phyloP scores from a whole-genome alignment of 2,329 filamentous ascomycete species.

The Hymenoscyphus linearis region DNA sequence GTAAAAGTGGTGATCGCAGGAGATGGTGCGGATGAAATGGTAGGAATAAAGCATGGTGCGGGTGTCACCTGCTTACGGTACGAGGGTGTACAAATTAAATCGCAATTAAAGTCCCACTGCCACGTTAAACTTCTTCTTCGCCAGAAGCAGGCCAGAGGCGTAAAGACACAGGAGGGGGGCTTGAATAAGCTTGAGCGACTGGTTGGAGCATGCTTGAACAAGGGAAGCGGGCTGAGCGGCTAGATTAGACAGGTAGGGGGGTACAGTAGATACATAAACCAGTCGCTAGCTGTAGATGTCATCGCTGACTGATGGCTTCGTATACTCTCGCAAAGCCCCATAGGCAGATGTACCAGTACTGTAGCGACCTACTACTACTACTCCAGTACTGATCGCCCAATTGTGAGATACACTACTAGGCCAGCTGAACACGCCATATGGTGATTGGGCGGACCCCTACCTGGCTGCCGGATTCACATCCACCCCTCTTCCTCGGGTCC shows the following conservation, averaged over 20 bases:
- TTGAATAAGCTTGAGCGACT: background rate
- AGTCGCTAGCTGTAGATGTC: background rate
- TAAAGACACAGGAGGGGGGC: background rate
- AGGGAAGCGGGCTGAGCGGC: background rate
- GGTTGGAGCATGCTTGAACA: background rate
- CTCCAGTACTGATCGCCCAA: background rate
- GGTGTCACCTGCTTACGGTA: constrained; percentile 6
- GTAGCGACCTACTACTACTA: too few species aligned
- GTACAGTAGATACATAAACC: background rate
- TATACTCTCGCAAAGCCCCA: background rate
- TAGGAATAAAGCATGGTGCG: constrained; percentile 4
- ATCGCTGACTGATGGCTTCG: background rate
- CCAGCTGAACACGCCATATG: background rate
- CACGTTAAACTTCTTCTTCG: background rate
- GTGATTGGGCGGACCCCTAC: background rate
- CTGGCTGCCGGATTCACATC: background rate
- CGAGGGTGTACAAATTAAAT: constrained; percentile 8
- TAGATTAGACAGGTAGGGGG: background rate
- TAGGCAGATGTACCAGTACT: too few species aligned
- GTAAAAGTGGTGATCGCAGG: constrained; percentile 6
- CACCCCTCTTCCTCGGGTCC: background rate
- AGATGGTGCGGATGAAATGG: constrained; percentile 3
- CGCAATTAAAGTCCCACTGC: background rate
- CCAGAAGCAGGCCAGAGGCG: background rate
- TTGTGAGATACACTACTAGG: background rate